Conservation (phyloP, 371 early-diverging fungal species). For the Apophysomyces ossiformis region DNA sequence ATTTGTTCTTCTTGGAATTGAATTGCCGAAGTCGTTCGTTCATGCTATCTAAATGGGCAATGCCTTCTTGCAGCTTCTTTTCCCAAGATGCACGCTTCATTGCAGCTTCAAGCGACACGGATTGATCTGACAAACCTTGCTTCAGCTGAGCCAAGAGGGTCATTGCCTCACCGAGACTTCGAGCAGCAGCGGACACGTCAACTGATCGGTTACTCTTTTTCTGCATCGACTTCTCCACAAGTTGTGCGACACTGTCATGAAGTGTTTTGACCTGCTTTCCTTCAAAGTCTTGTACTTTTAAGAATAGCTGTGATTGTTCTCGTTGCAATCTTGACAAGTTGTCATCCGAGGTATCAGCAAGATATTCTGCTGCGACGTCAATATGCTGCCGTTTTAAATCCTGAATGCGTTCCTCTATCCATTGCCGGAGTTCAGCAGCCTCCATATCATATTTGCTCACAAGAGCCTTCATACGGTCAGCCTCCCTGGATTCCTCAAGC, state of each 20-base stretch:
- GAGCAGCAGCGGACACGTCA: constrained; percentile 34
- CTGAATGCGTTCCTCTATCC: constrained; percentile 42
- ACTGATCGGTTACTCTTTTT: constrained; percentile 31
- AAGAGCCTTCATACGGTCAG: constrained; percentile 28
- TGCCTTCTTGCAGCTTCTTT: constrained; percentile 29
- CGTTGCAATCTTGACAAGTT: constrained; percentile 27
- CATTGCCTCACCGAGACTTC: constrained; percentile 41
- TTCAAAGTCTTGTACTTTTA: constrained; percentile 37
- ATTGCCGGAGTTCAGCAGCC: constrained; percentile 31
- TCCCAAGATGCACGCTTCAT: constrained; percentile 37
- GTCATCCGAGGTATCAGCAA: constrained; percentile 19
- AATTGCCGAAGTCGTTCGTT: constrained; percentile 34
- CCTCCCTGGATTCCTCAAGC: constrained; percentile 26
- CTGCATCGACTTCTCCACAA: constrained; percentile 33
- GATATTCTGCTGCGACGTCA: constrained; percentile 42
- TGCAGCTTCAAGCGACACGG: constrained; percentile 41
- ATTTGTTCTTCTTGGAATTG: constrained; percentile 30
- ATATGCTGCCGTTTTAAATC: constrained; percentile 32
- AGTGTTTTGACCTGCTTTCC: constrained; percentile 25
- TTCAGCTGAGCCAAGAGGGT: constrained; percentile 36
- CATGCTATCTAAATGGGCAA: constrained; percentile 36
- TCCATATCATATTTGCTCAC: constrained; percentile 37
- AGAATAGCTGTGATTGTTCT: constrained; percentile 20
- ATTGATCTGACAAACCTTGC: constrained; percentile 35
- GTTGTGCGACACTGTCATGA: constrained; percentile 39